Evolutionary conservation across 768 basidiomycete species (phyloP).

Genomic region (Auriscalpium microsporum): DNA sequence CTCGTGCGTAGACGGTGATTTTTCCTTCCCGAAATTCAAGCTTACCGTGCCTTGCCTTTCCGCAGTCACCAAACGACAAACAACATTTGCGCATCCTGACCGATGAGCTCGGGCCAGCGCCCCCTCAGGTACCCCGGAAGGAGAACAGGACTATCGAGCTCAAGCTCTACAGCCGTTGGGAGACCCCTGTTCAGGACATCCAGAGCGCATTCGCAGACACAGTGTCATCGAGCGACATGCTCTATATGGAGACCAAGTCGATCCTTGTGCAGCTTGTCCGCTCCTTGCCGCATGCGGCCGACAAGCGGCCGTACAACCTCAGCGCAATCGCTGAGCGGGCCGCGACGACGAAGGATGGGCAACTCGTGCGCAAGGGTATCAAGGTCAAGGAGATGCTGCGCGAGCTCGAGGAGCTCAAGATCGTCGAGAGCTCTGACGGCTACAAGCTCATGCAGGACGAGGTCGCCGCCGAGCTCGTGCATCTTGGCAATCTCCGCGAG

Average conservation of each 20-base stretch:
- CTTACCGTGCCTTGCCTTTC: not conserved
- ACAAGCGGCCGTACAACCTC: constrained; percentile 86
- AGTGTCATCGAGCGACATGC: constrained; percentile 94
- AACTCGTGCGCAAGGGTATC: constrained; percentile 93
- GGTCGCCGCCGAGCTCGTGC: constrained; percentile 88
- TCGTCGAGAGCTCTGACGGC: constrained; percentile 75
- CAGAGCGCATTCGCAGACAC: constrained; percentile 96
- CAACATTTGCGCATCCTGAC: constrained; percentile 94
- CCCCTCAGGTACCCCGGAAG: constrained; percentile 93
- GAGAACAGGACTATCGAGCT: constrained; percentile 94
- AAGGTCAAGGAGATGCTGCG: constrained; percentile 99
- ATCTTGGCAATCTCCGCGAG: constrained; percentile 93
- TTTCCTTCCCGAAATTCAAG: not conserved
- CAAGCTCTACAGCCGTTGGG: constrained; percentile 94
- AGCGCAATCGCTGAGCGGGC: constrained; percentile 86
- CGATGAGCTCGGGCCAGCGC: constrained; percentile 91
- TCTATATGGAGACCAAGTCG: constrained; percentile 99
- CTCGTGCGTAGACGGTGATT: constrained; percentile 47
- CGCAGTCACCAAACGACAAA: constrained; percentile 92
- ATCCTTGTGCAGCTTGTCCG: constrained; percentile 97
- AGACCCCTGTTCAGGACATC: constrained; percentile 96
- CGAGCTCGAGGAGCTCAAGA: constrained; percentile 84
- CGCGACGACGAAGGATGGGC: constrained; percentile 95
- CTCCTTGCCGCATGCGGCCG: constrained; percentile 77
- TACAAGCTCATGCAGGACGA: constrained; percentile 98